phyloP scores from a whole-genome alignment of 2,329 filamentous ascomycete species.

The Rutstroemia sp. region DNA sequence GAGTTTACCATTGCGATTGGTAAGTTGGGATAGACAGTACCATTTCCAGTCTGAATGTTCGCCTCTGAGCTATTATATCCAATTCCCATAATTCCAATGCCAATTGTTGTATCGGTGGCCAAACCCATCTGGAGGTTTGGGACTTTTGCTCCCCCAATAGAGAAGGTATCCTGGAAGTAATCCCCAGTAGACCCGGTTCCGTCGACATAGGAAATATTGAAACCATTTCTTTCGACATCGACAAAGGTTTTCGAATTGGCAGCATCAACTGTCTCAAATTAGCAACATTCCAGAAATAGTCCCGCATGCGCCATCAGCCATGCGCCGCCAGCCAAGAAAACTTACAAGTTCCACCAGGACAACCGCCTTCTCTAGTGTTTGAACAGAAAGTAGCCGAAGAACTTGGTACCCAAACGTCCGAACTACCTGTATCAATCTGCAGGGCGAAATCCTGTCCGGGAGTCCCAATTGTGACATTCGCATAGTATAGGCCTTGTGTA shows the following conservation, averaged over 20 bases:
- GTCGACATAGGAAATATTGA: constrained; percentile 56
- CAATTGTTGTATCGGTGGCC: constrained; percentile 40
- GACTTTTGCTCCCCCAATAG: constrained; percentile 42
- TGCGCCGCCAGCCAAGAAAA: constrained; percentile 2
- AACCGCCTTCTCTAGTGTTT: constrained; percentile 33
- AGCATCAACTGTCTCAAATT: constrained; percentile 37
- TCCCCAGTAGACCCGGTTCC: constrained; percentile 45
- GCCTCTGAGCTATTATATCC: constrained; percentile 40
- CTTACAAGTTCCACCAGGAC: constrained; percentile 41
- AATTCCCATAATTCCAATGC: constrained; percentile 51
- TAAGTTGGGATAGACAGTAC: constrained; percentile 31
- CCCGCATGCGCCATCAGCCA: neutral
- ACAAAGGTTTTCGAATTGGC: constrained; percentile 42
- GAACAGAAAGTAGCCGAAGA: constrained; percentile 28
- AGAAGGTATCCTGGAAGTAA: constrained; percentile 50
- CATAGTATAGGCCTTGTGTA: constrained; percentile 39
- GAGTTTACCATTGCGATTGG: constrained; percentile 32
- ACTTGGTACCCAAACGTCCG: constrained; percentile 49
- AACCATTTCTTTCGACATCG: constrained; percentile 36
- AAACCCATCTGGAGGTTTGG: constrained; percentile 48
- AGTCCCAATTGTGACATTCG: constrained; percentile 50
- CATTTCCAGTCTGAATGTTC: constrained; percentile 40
- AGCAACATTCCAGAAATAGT: neutral
- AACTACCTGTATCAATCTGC: constrained; percentile 56
- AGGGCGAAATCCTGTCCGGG: constrained; percentile 47